Percentiles rank a stretch among this genome's conserved stretches.
phyloP scores from a whole-genome alignment of 768 basidiomycete genomes.

The Leucocoprinus sp. region DNA sequence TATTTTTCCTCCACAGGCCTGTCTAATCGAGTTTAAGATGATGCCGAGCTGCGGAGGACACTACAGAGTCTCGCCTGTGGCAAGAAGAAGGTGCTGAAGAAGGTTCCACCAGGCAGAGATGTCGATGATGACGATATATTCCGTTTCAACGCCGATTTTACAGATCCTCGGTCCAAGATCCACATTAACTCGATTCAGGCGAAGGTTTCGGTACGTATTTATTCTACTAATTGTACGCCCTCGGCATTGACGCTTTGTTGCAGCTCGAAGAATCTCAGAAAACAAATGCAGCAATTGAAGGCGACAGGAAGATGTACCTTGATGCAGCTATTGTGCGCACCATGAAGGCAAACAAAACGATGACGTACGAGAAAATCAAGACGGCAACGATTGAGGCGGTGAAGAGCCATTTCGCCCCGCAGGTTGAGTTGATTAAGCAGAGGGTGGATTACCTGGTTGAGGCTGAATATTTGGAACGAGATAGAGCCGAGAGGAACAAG shows the following conservation, averaged over 20 bases:
- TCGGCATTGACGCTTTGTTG: not conserved
- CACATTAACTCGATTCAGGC: constrained; percentile 96
- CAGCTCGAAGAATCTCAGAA: constrained; percentile 81
- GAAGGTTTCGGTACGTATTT: constrained; percentile 68
- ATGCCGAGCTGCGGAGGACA: constrained; percentile 67
- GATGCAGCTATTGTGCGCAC: constrained; percentile 96
- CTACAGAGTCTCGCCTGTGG: constrained; percentile 91
- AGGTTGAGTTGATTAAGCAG: constrained; percentile 79
- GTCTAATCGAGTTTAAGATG: constrained; percentile 39
- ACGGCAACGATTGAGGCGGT: constrained; percentile 81
- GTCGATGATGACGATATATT: constrained; percentile 74
- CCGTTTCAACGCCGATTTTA: constrained; percentile 74
- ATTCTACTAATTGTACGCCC: not conserved
- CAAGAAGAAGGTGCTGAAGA: constrained; percentile 81
- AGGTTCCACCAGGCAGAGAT: constrained; percentile 70
- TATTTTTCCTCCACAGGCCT: not conserved
- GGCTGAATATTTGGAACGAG: constrained; percentile 76
- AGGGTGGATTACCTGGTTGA: constrained; percentile 79
- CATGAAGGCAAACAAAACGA: constrained; percentile 89
- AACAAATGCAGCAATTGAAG: constrained; percentile 78
- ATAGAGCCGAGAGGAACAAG: constrained; percentile 58
- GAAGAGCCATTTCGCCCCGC: constrained; percentile 79
- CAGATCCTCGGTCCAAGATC: constrained; percentile 67
- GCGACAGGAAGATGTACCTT: constrained; percentile 76
- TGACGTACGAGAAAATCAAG: constrained; percentile 73